Percentiles rank a stretch among this genome's conserved stretches.
Conservation (phyloP, 2,329 filamentous ascomycete species). For the Plenodomus biglobosus region DNA sequence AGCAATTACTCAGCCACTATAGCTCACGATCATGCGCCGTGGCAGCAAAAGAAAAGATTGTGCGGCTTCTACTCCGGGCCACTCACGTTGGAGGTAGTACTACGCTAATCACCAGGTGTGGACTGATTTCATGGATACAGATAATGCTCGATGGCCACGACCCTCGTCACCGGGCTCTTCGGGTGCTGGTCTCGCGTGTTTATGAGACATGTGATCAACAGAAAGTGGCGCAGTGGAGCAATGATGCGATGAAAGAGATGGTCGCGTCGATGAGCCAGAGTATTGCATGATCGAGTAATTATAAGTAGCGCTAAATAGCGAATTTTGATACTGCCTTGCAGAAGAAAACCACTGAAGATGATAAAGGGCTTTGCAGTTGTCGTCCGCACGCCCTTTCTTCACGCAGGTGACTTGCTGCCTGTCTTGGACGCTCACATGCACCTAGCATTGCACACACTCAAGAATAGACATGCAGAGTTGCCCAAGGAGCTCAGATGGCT, state of each 20-base stretch:
- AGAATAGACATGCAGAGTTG: too few relatives aligned
- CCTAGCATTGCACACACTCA: too few relatives aligned
- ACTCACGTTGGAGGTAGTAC: slow-evolving; percentile 73
- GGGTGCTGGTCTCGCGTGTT: slow-evolving; percentile 59
- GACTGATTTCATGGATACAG: slow-evolving; percentile 73
- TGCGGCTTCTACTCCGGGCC: slow-evolving; percentile 64
- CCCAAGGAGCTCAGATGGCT: neutral
- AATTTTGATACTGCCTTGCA: neutral
- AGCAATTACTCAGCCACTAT: slow-evolving; percentile 71
- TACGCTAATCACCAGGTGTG: slow-evolving; percentile 77
- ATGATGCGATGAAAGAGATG: slow-evolving; percentile 34
- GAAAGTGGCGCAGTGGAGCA: slow-evolving; percentile 68
- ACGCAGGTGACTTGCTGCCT: too few relatives aligned
- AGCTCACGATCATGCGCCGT: slow-evolving; percentile 65
- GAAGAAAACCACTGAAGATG: slow-evolving; percentile 1
- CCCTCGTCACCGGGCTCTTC: slow-evolving; percentile 55
- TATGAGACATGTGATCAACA: slow-evolving; percentile 67
- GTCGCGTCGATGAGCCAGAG: slow-evolving; percentile 12
- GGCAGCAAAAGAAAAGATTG: slow-evolving; percentile 63
- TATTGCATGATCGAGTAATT: neutral
- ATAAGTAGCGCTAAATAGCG: neutral
- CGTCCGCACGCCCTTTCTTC: too few relatives aligned
- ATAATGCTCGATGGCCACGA: slow-evolving; percentile 56
- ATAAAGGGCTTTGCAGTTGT: neutral
- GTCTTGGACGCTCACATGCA: too few relatives aligned